Percentiles rank a stretch among this genome's conserved stretches.
phyloP scores from a whole-genome alignment of 495 filamentous ascomycete genomes.

The Pyrenopolyporus hunteri region DNA sequence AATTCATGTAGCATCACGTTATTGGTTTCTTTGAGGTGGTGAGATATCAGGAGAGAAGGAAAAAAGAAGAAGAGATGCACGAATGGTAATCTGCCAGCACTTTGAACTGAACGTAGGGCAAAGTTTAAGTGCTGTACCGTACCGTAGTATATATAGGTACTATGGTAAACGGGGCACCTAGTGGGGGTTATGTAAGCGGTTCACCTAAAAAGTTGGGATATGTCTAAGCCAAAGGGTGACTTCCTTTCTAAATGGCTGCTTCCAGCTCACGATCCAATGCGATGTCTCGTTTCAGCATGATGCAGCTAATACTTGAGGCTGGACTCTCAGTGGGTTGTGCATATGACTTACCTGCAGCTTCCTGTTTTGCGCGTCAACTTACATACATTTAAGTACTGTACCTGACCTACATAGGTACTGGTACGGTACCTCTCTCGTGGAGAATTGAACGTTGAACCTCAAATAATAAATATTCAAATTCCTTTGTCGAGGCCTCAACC shows the following conservation, averaged over 20 bases:
- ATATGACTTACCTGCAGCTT: slow-evolving; percentile 32
- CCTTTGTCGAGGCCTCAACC: slow-evolving; percentile 9
- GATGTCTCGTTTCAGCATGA: slow-evolving; percentile 25
- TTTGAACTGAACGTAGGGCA: not conserved
- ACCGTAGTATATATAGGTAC: no score
- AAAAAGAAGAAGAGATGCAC: slow-evolving; percentile 12
- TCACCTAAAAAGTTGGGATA: not conserved
- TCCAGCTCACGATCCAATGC: slow-evolving; percentile 8
- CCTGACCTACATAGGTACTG: no score
- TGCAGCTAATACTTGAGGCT: slow-evolving; percentile 28
- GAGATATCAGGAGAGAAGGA: not conserved
- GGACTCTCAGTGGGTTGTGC: slow-evolving; percentile 25
- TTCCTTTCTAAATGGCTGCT: slow-evolving; percentile 18
- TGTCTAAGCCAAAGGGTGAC: no score
- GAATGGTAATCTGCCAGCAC: slow-evolving; percentile 16
- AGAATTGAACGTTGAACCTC: no score
- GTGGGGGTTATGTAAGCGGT: slow-evolving; percentile 26
- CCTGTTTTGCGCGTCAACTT: slow-evolving; percentile 27
- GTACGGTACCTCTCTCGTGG: no score
- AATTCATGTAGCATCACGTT: slow-evolving; percentile 13
- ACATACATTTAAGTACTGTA: not conserved
- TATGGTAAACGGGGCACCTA: not conserved
- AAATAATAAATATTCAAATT: slow-evolving; percentile 13
- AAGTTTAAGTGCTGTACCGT: not conserved
- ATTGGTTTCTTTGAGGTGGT: not conserved